phyloP scores from a whole-genome alignment of 2,329 filamentous ascomycete species.

The Fonsecaea nubica region DNA sequence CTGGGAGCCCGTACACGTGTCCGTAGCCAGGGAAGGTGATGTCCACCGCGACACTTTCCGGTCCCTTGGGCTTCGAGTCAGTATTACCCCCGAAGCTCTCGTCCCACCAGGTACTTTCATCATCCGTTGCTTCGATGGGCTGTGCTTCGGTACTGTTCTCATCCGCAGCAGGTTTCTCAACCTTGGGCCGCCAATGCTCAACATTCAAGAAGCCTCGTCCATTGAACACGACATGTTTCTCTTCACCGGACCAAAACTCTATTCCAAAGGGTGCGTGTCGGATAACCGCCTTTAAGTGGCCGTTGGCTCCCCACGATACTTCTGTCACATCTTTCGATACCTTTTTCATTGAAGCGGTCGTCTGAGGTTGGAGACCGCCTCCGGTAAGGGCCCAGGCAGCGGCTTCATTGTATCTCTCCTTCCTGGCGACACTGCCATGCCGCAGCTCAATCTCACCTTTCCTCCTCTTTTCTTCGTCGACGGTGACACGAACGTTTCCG shows the following conservation, averaged over 20 bases:
- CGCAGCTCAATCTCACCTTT: constrained; percentile 88
- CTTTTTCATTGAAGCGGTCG: constrained; percentile 72
- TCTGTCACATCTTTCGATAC: constrained; percentile 61
- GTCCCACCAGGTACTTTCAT: constrained; percentile 97
- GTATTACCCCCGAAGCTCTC: constrained; percentile 95
- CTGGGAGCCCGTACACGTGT: constrained; percentile 92
- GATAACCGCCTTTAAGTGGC: constrained; percentile 81
- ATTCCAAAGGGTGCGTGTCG: constrained; percentile 81
- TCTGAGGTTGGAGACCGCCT: constrained; percentile 71
- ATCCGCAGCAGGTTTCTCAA: constrained; percentile 63
- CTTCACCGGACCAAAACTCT: constrained; percentile 83
- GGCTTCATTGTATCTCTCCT: constrained; percentile 93
- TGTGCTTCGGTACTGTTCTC: constrained; percentile 52
- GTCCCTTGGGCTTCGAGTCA: constrained; percentile 91
- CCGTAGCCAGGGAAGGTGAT: constrained; percentile 91
- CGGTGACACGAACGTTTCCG: constrained; percentile 81
- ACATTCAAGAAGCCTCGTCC: constrained; percentile 87
- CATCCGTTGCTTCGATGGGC: constrained; percentile 59
- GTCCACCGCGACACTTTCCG: constrained; percentile 88
- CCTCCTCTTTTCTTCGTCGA: constrained; percentile 89
- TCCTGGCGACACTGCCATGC: constrained; percentile 81
- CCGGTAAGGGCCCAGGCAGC: constrained; percentile 86
- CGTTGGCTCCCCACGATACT: constrained; percentile 77
- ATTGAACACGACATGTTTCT: constrained; percentile 85
- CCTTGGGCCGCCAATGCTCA: constrained; percentile 92